Evolutionary conservation across 345 rosid genomes (phyloP).

Genomic region (Sonneratia caseolaris): DNA sequence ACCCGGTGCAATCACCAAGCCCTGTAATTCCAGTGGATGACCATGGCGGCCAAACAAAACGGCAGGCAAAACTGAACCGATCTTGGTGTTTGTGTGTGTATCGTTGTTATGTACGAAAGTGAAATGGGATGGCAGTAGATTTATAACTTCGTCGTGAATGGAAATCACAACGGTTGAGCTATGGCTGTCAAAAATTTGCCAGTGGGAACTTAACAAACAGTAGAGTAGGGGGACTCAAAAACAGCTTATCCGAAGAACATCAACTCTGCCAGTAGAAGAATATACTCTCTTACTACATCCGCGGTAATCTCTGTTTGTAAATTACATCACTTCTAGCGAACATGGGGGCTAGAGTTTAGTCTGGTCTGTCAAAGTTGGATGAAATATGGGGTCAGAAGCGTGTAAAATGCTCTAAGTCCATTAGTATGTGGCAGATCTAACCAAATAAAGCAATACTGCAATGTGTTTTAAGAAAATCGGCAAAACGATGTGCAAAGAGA

Average conservation of each 20-base stretch:
- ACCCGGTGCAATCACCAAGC: not conserved
- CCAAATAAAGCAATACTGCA: too few species aligned
- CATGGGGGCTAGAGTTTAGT: not conserved
- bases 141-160: not conserved
- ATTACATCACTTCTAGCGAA: not conserved
- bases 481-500: not conserved
- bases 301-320: not conserved
- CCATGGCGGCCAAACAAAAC: not conserved
- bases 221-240: not conserved
- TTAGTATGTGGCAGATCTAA: too few species aligned
- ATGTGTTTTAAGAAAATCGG: not conserved
- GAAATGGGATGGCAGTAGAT: not conserved
- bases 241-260: not conserved
- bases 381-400: not conserved
- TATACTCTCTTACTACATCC: not conserved
- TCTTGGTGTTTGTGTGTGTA: not conserved
- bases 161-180: not conserved
- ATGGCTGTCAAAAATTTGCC: not conserved
- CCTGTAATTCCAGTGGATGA: not conserved
- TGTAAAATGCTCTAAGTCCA: not conserved
- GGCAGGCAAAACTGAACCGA: not conserved
- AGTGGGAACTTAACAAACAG: not conserved
- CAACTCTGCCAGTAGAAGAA: not conserved
- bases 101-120: not conserved
- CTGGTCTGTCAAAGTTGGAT: not conserved